Conservation (phyloP, 2,329 filamentous ascomycete species). For the Xylariaceae sp. region DNA sequence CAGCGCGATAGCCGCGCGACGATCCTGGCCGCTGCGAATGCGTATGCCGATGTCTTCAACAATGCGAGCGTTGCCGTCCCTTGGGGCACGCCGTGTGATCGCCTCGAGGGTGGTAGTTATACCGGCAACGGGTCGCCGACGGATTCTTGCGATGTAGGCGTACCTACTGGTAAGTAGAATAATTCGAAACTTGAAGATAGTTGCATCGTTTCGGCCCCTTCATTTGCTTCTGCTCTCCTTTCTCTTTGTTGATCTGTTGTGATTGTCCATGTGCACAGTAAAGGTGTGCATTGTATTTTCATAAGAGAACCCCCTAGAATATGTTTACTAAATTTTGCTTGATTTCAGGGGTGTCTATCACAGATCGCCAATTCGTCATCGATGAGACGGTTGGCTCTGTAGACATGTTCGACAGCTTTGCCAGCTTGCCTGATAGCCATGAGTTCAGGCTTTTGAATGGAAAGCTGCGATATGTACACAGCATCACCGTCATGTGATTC, state of each 20-base stretch:
- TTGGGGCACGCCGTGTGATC: conserved; percentile 35
- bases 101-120: conserved; percentile 36
- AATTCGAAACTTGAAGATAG: too few species aligned
- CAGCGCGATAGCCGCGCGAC: conserved; percentile 31
- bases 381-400: conserved; percentile 30
- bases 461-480: conserved; percentile 32
- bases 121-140: conserved; percentile 28
- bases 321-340: not conserved
- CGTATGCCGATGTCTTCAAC: conserved; percentile 35
- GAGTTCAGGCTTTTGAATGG: conserved; percentile 33
- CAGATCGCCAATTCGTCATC: conserved; percentile 29
- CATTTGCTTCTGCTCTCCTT: too few species aligned
- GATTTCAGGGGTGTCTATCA: conserved; percentile 23
- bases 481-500: conserved; percentile 30
- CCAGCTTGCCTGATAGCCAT: conserved; percentile 32
- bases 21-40: conserved; percentile 36
- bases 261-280: not conserved
- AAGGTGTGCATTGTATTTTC: too few species aligned
- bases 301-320: too few species aligned
- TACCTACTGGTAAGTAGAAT: conserved; percentile 33
- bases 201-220: too few species aligned
- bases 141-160: conserved; percentile 33
- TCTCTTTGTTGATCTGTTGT: not conserved
- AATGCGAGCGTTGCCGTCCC: conserved; percentile 36
- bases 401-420: conserved; percentile 31